Evolutionary conservation across 371 early-diverging fungal genomes (phyloP).

Genomic region (Globomyces sp.): DNA sequence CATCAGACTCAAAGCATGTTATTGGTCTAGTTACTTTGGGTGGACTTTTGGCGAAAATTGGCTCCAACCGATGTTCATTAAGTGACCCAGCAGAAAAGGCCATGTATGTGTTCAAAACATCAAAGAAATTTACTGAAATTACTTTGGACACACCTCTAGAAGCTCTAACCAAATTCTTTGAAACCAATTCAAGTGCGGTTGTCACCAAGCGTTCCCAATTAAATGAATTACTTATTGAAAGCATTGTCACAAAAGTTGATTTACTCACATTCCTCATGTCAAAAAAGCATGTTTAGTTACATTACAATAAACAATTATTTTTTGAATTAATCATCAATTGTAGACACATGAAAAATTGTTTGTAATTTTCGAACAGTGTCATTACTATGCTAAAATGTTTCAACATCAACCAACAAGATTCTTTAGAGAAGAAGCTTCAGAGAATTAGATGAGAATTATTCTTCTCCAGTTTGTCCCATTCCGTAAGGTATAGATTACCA

Average conservation of each 20-base stretch:
- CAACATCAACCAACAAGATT: too few species aligned
- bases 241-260: conserved; percentile 91
- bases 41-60: conserved; percentile 79
- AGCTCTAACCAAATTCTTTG: conserved; percentile 83
- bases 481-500: too few species aligned
- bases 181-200: conserved; percentile 81
- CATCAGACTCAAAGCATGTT: conserved; percentile 54
- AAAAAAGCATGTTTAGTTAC: conserved; percentile 19
- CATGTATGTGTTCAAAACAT: conserved; percentile 79
- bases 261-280: conserved; percentile 70
- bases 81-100: conserved; percentile 68
- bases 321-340: background rate
- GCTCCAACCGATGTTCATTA: conserved; percentile 65
- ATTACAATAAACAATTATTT: conserved; percentile 30
- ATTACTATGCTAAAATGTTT: too few species aligned
- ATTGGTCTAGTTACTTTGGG: conserved; percentile 85
- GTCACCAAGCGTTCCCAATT: conserved; percentile 66
- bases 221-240: conserved; percentile 61
- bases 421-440: too few species aligned
- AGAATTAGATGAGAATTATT: too few species aligned
- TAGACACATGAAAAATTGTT: too few species aligned
- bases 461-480: too few species aligned
- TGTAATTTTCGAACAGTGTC: too few species aligned
- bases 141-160: conserved; percentile 79
- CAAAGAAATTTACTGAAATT: conserved; percentile 78